These are phyloP conservation scores for Elsinoe australis DNA, from an alignment of 2,329 filamentous ascomycete genomes.

Conservation along the genomic window DNA sequence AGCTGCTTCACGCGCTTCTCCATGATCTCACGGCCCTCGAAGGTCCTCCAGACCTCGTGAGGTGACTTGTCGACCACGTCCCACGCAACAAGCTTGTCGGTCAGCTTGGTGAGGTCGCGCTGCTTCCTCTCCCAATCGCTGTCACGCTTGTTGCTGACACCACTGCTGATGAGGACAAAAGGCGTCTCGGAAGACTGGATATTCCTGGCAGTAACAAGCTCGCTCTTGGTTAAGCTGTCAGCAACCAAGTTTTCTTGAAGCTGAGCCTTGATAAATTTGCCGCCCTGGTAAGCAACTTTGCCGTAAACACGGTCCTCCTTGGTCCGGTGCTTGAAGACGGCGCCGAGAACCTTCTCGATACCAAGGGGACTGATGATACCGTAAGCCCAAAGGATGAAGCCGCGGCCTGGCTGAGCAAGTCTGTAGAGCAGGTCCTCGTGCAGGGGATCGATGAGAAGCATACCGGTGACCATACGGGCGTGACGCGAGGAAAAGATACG, in stretches of 20 bases:
- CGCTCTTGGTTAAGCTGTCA: slow-evolving; percentile 71
- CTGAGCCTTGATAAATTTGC: slow-evolving; percentile 81
- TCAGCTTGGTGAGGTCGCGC: slow-evolving; percentile 72
- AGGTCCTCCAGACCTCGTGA: slow-evolving; percentile 75
- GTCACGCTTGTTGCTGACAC: slow-evolving; percentile 58
- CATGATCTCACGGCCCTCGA: slow-evolving; percentile 63
- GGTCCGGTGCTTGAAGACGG: slow-evolving; percentile 71
- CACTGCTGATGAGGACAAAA: slow-evolving; percentile 75
- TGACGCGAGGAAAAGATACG: slow-evolving; percentile 87
- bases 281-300: slow-evolving; percentile 65
- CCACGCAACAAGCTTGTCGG: slow-evolving; percentile 71
- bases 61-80: slow-evolving; percentile 79
- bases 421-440: slow-evolving; percentile 76
- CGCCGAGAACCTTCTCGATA: slow-evolving; percentile 68
- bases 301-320: slow-evolving; percentile 82
- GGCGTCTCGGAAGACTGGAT: slow-evolving; percentile 73
- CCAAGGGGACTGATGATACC: slow-evolving; percentile 83
- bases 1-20: slow-evolving; percentile 71
- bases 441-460: slow-evolving; percentile 79
- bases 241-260: slow-evolving; percentile 90
- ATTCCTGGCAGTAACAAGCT: slow-evolving; percentile 67
- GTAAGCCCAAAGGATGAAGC: slow-evolving; percentile 78
- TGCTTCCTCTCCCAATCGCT: slow-evolving; percentile 76
- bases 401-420: slow-evolving; percentile 59
- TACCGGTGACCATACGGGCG: slow-evolving; percentile 61